Evolutionary conservation across 2,329 filamentous ascomycete genomes (phyloP).

Genomic region (Myriosclerotinia curreyana): DNA sequence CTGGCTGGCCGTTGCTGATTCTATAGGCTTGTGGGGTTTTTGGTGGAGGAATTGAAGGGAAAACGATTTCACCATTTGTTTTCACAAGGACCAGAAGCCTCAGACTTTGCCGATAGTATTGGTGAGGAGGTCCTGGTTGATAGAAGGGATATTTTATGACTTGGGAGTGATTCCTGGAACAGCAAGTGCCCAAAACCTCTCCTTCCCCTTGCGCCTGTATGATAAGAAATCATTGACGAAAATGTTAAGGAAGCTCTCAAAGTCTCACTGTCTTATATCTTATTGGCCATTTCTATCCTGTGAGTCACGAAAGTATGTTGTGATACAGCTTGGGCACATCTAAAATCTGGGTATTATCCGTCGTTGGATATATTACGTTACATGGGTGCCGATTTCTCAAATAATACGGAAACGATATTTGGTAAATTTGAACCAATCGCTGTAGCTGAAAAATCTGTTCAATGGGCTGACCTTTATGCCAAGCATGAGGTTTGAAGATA

Average conservation of each 20-base stretch:
- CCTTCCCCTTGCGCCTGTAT: not conserved
- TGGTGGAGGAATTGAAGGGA: not conserved
- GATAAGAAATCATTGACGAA: not conserved
- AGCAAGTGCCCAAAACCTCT: conserved; percentile 8
- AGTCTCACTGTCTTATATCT: not conserved
- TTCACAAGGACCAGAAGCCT: not conserved
- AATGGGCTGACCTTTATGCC: not conserved
- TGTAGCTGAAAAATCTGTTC: conserved; percentile 6
- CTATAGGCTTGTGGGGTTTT: not conserved
- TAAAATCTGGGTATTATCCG: conserved; percentile 6
- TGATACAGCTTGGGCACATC: conserved; percentile 3
- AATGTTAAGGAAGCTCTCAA: not conserved
- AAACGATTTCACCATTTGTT: not conserved
- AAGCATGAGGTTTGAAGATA: conserved; percentile 16
- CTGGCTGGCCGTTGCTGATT: not conserved
- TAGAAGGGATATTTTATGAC: not conserved
- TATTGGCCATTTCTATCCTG: not conserved
- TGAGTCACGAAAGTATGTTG: not conserved
- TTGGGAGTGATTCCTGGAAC: conserved; percentile 8
- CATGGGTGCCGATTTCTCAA: not conserved
- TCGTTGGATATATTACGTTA: conserved; percentile 4
- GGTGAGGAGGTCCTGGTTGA: not conserved
- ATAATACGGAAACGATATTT: not conserved
- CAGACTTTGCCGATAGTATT: not conserved
- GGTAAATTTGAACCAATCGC: not conserved